Evolutionary conservation across 257 asterid species (phyloP), one percentile per base, ranked within the genome.

Genomic region (Phtheirospermum japonicum): DNA sequence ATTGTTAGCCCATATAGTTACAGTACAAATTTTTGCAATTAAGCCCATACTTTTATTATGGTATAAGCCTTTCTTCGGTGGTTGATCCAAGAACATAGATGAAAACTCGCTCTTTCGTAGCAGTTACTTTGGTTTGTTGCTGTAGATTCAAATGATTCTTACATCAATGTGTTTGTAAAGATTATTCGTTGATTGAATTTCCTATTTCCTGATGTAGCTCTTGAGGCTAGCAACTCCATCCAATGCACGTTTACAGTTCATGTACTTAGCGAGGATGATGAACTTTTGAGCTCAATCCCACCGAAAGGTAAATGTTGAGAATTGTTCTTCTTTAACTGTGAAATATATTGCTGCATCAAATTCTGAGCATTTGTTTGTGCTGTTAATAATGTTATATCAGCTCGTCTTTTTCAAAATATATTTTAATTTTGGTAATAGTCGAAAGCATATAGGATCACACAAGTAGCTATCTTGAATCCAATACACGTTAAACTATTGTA

Each of bases 171-270:
- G 16, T 42, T 10, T 12, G 4, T 40, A 40, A 42, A 42, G n/a
- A 17, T 16, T 53, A 8, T 33, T 3, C 45, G 37, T 51, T 26
- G 54, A 68, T 53, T 60, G 48, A 33, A 55, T 23, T 42, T 67
- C 61, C 52, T 51, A 28, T 67, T 64, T 66, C 56, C 16, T 74
- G 69, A 64, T 87, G 83, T 76, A 92, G 97, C 99, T 77, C 80
- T 76, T 6, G 91, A 86, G 78, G 97, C 97, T 65, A 79, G 78
- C 46, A 77, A 54, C 59, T 80, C 74, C 60, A 76, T 85, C 71
- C 71, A 49, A 32, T 82, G 71, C 67, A 71, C 89, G 65, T 93
- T 79, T 70, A 71, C 85, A 0, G 67, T 83, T 61, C 90, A 76
- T 62, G 42, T 81, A 36, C 92, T 93, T 68, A 74, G 74, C 1